Conservation (phyloP, 2,329 filamentous ascomycete genomes). For the Diplodia mutila region DNA sequence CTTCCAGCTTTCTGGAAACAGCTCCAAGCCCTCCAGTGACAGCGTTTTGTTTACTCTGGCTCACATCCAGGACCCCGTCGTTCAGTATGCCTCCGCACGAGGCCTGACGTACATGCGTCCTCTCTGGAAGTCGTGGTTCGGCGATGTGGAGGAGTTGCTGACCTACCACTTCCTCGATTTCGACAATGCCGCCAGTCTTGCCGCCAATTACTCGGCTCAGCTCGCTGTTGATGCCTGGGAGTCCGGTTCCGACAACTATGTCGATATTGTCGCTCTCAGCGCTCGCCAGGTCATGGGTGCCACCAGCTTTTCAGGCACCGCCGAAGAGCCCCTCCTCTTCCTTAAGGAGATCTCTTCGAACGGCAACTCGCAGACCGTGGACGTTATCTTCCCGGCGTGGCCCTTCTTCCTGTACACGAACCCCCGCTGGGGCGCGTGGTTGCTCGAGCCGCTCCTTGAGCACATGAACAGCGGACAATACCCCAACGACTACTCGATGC, state of each 20-base stretch:
- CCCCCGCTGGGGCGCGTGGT: slow-evolving; percentile 76
- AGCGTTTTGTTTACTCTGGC: slow-evolving; percentile 75
- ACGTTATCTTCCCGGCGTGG: slow-evolving; percentile 85
- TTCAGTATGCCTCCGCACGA: slow-evolving; percentile 76
- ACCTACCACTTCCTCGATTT: slow-evolving; percentile 79
- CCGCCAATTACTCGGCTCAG: slow-evolving; percentile 73
- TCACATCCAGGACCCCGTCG: slow-evolving; percentile 76
- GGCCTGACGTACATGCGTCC: slow-evolving; percentile 79
- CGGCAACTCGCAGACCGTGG: slow-evolving; percentile 82
- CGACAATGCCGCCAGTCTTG: slow-evolving; percentile 63
- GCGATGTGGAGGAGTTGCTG: slow-evolving; percentile 64
- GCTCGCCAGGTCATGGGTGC: slow-evolving; percentile 81
- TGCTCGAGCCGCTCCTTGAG: slow-evolving; percentile 79
- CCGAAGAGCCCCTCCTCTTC: slow-evolving; percentile 73
- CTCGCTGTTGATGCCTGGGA: slow-evolving; percentile 71
- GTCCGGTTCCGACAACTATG: slow-evolving; percentile 75
- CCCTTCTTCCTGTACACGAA: slow-evolving; percentile 88
- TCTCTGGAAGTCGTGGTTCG: slow-evolving; percentile 78
- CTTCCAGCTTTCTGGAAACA: slow-evolving; percentile 38
- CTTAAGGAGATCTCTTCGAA: slow-evolving; percentile 86
- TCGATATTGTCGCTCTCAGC: slow-evolving; percentile 75
- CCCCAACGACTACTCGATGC: slow-evolving; percentile 80
- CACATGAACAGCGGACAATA: slow-evolving; percentile 83
- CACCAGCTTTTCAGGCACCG: slow-evolving; percentile 73
- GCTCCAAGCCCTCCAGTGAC: slow-evolving; percentile 28